Base-by-base conservation (phyloP, 495 filamentous ascomycete genomes). In the Pyronema omphalodes region DNA sequence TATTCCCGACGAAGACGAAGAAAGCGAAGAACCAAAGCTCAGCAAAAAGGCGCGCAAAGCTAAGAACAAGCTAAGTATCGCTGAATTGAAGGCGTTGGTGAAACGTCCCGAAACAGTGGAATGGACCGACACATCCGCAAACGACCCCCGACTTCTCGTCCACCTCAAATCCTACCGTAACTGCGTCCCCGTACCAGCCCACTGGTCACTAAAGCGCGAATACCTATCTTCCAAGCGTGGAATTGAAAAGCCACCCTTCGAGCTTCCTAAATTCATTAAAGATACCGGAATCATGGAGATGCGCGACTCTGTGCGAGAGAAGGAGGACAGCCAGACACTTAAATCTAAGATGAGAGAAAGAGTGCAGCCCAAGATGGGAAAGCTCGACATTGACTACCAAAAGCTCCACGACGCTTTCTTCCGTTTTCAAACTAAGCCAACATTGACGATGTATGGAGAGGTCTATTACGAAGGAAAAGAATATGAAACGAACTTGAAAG, bases 381-480 rank as follows among this genome's bases (percentile, higher is more conserved):
- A 88, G 62, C 72, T 98, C 48, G 91, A 98, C 61, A 94, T 98
- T 55, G 93, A 98, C 68, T 98, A 96, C 66, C 86, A 93, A 64
- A 94, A 91, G 66, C 77, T 96, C 29, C 94, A 95, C 66, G 91
- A 95, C 65, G 91, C 91, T 6, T 98, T 98, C 70, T 98, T 96
- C 72, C 76, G 87, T 23, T 93, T 91, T 63, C 91, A 98, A 67
- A 93, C 85, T 37, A 98, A 98, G 64, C 91, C 91, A 1, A 81
- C 87, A 57, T 69, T 98, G 49, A 96, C 91, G 41, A 78, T 88
- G 15, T 96, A 93, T 62, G 91, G 91, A 29, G 91, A 98, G 67
- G 88, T 96, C 14, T 98, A 98, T 68, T 95, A 94, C 64, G 91
- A 98, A 63, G 91, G 91, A 59, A 98, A 98, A 66, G 91, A 98